These are phyloP conservation scores for Toxicodendron radicans DNA, from an alignment of 345 rosid species.

Conservation along the genomic window DNA sequence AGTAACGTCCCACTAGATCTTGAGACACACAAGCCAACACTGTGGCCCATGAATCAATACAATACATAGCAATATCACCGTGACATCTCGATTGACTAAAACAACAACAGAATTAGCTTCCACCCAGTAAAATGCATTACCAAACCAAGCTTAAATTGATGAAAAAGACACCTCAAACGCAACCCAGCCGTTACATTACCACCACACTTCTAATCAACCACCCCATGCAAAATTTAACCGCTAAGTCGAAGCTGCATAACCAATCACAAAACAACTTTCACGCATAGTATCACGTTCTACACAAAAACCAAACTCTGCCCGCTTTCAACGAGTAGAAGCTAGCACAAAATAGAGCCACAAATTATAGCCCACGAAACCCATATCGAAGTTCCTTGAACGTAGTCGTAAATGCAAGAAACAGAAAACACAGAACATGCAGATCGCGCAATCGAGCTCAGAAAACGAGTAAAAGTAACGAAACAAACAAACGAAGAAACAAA, in stretches of 20 bases:
- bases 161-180: neutral
- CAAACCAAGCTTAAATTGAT: conserved; percentile 8
- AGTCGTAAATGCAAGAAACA: conserved; percentile 10
- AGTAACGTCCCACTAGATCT: neutral
- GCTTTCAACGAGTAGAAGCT: neutral
- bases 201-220: neutral
- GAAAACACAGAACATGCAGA: conserved; percentile 5
- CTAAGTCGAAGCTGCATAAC: neutral
- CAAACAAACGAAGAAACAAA: neutral
- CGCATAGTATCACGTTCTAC: neutral
- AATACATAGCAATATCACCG: neutral
- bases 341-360: neutral
- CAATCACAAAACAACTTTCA: neutral
- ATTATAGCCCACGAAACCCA: conserved; percentile 3
- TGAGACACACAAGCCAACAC: conserved; percentile 7
- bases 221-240: conserved; percentile 4
- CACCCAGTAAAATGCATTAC: neutral
- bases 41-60: neutral
- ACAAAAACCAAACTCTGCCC: conserved; percentile 4
- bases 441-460: conserved; percentile 15
- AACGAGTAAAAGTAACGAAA: neutral
- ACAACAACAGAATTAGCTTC: neutral
- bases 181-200: conserved; percentile 10
- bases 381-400: neutral
- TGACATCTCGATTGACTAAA: neutral